Evolutionary conservation across 2,329 filamentous ascomycete species (phyloP), one percentile per base, ranked within the genome.

Genomic region (Taxawa tesnikishii): DNA sequence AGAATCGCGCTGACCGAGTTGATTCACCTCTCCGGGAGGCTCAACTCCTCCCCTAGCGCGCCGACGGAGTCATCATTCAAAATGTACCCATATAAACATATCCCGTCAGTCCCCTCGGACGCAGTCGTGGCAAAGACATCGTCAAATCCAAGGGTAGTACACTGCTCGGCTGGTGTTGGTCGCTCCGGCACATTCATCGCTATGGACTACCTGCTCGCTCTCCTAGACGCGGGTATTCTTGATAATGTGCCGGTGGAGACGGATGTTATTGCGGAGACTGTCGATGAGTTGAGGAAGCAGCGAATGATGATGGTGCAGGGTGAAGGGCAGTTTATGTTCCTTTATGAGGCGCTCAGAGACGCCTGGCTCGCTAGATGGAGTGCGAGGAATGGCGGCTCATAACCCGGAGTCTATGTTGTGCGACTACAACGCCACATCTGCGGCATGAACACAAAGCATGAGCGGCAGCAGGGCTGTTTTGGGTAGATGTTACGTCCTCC

Each of bases 271-370:
- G 82, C 76, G 43, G 68, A 80, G 12, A 80, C 81, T 0, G 87
- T 98, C 33, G 79, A 93, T 46, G 59, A 63, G 38, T 67, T 98
- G 34, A 73, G 90, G 27, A 74, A 88, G 54, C 90, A 98, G 63
- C 73, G 90, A 12, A 82, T 83, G 62, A 83, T 79, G 58, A 98
- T 98, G 90, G 90, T 98, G 4, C 90, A 96, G 59, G 79, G 82
- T 28, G 81, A 88, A 45, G 54, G 69, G 29, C 90, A 98, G 54
- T 90, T 82, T 47, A 59, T 73, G 23, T 94, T 96, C 53, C 72
- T 98, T 36, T 96, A 98, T 59, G 75, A 85, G 48, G 83, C 92
- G 2, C 56, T 94, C 47, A 71, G 75, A 31, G 79, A 84, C 51
- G 62, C 75, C 33, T 87, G 81, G 76, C 60, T 74, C 39, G 75